Evolutionary conservation across 768 basidiomycete species (phyloP), one percentile per base, ranked within the genome.

Genomic region (Xanthoconium stramineum): DNA sequence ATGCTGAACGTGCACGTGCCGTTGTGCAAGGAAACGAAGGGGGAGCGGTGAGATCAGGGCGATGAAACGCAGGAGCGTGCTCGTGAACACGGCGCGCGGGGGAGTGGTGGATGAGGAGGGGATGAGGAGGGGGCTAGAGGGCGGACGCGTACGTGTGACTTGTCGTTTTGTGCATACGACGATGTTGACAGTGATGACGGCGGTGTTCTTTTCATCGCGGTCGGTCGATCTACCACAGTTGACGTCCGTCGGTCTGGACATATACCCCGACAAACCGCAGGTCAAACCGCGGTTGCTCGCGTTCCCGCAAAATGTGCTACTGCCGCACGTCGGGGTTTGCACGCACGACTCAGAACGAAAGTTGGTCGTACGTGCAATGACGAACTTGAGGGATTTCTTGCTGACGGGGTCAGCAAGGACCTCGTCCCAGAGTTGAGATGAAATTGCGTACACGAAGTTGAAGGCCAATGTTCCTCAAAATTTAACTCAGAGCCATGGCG

Each of bases 271-370:
- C 72, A 91, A 94, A 65, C 92, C 93, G 1, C 71, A 80, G 38
- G 84, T 93, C 38, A 88, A 93, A 62, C 86, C 89, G 4, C 81
- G 85, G 30, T 74, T 96, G 36, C 76, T 94, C 51, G 81, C 83
- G 32, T 90, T 91, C 71, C 84, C 88, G 19, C 84, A 93, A 59
- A 85, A 91, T 59, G 87, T 85, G 39, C 75, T 98, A 8, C 78
- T 97, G 17, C 94, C 94, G 3, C 95, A 96, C 72, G 85, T 95
- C 83, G 94, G 94, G 10, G 92, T 91, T 0, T 84, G 88, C 69
- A 92, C 83, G 50, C 81, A 83, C 59, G 91, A 94, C 63, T 80
- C 87, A 10, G 88, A 91, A 68, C 78, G 79, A 55, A 81, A 81
- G 69, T 93, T 94, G 91, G 91, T 93, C 74, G 76, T 91, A 28